Evolutionary conservation across 805 yeast genomes (phyloP).

Genomic region (Phaffomyces opuntiae): DNA sequence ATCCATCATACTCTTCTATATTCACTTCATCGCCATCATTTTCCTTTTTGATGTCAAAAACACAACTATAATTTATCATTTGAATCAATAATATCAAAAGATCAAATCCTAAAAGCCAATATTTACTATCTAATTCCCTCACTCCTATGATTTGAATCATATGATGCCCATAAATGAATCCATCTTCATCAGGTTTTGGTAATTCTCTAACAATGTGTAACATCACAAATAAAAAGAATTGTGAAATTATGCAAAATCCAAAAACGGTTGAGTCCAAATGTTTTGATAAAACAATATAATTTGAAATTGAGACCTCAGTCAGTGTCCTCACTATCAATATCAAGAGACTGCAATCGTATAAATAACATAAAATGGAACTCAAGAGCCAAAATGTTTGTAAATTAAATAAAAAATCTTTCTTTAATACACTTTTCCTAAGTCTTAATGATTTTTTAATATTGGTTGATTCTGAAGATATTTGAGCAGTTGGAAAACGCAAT

Average conservation of each 20-base stretch:
- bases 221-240: not conserved
- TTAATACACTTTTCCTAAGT: slow-evolving; percentile 10
- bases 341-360: slow-evolving; percentile 23
- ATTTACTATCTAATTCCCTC: slow-evolving; percentile 10
- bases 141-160: slow-evolving; percentile 22
- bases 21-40: not conserved
- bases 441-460: slow-evolving; percentile 9
- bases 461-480: slow-evolving; percentile 3
- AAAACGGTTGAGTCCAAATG: slow-evolving; percentile 1
- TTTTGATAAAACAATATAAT: not conserved
- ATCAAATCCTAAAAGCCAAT: slow-evolving; percentile 13
- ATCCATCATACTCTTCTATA: slow-evolving; percentile 17
- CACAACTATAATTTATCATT: slow-evolving; percentile 10
- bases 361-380: slow-evolving; percentile 8
- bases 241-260: not conserved
- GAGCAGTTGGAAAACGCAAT: too few species aligned
- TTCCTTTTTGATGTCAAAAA: slow-evolving; percentile 5
- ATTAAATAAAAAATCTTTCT: slow-evolving; percentile 8
- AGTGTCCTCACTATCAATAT: slow-evolving; percentile 10
- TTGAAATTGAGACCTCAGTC: slow-evolving; percentile 8
- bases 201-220: slow-evolving; percentile 12
- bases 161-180: slow-evolving; percentile 22
- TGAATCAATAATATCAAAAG: slow-evolving; percentile 14
- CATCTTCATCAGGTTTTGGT: slow-evolving; percentile 18
- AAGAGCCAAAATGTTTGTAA: slow-evolving; percentile 6